phyloP scores from a whole-genome alignment of 2,329 filamentous ascomycete species.

The Cladosporium sp. region DNA sequence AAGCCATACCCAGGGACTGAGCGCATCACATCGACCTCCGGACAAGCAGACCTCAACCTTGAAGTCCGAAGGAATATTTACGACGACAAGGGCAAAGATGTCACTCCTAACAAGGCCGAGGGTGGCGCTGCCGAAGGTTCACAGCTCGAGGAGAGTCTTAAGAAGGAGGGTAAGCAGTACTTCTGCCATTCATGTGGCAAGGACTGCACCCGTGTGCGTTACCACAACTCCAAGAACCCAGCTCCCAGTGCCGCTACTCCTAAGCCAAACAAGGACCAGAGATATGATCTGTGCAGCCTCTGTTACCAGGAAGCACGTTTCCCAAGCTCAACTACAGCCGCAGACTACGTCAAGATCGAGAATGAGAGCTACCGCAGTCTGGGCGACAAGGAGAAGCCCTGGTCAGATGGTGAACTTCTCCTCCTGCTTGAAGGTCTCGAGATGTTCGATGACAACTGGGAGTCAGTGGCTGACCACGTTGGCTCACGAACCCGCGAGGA shows the following conservation, averaged over 20 bases:
- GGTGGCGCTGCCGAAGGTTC: slow-evolving; percentile 59
- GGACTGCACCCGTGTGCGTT: slow-evolving; percentile 73
- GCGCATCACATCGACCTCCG: slow-evolving; percentile 59
- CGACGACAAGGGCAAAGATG: slow-evolving; percentile 78
- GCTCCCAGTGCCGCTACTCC: slow-evolving; percentile 39
- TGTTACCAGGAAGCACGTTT: slow-evolving; percentile 84
- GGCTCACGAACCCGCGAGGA: slow-evolving; percentile 89
- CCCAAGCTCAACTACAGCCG: slow-evolving; percentile 70
- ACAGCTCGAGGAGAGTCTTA: slow-evolving; percentile 55
- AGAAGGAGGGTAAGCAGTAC: slow-evolving; percentile 61
- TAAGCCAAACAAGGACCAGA: slow-evolving; percentile 57
- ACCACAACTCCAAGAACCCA: slow-evolving; percentile 64
- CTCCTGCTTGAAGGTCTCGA: slow-evolving; percentile 86
- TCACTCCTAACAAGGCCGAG: slow-evolving; percentile 56
- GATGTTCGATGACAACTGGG: slow-evolving; percentile 93
- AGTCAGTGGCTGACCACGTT: slow-evolving; percentile 85
- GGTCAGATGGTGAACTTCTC: slow-evolving; percentile 88
- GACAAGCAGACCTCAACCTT: slow-evolving; percentile 82
- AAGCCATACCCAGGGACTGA: slow-evolving; percentile 67
- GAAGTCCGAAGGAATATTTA: slow-evolving; percentile 94
- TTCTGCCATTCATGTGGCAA: slow-evolving; percentile 90
- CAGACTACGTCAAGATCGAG: slow-evolving; percentile 84
- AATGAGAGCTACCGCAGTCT: slow-evolving; percentile 76
- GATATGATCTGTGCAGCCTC: slow-evolving; percentile 85
- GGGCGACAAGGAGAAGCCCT: slow-evolving; percentile 80